Percentiles rank a stretch among this genome's conserved stretches.
Conservation (phyloP, 371 early-diverging fungal species). For the Lichtheimia hyalospora region DNA sequence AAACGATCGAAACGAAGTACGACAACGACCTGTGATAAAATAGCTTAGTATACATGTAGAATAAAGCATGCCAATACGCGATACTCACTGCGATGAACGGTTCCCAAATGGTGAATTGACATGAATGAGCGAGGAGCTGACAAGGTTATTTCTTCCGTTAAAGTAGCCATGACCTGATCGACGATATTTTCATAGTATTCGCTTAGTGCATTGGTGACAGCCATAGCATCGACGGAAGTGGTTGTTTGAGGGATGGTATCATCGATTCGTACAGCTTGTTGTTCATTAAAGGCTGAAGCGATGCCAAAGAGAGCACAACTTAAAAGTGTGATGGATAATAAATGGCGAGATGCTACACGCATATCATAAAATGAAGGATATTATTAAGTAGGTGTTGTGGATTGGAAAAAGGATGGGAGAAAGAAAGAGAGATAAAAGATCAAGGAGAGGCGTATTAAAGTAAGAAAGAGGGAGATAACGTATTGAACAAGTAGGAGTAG, state of each 20-base stretch:
- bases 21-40: conserved; percentile 12
- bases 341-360: neutral
- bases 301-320: neutral
- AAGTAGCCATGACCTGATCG: conserved; percentile 40
- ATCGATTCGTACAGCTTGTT: neutral
- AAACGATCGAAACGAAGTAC: conserved; percentile 19
- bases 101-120: conserved; percentile 12
- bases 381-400: neutral
- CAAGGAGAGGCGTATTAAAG: neutral
- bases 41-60: neutral
- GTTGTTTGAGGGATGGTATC: neutral
- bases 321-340: conserved; percentile 1
- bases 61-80: neutral
- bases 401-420: neutral
- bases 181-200: conserved; percentile 50
- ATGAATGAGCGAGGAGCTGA: conserved; percentile 28
- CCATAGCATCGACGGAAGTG: conserved; percentile 6
- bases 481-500: neutral
- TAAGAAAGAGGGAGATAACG: neutral
- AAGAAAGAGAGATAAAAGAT: neutral
- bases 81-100: conserved; percentile 6
- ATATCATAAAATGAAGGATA: neutral
- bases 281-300: neutral
- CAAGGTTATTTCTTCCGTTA: conserved; percentile 27
- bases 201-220: conserved; percentile 17